phyloP scores from a whole-genome alignment of 2,329 filamentous ascomycete species.

The Scedosporium boydii region DNA sequence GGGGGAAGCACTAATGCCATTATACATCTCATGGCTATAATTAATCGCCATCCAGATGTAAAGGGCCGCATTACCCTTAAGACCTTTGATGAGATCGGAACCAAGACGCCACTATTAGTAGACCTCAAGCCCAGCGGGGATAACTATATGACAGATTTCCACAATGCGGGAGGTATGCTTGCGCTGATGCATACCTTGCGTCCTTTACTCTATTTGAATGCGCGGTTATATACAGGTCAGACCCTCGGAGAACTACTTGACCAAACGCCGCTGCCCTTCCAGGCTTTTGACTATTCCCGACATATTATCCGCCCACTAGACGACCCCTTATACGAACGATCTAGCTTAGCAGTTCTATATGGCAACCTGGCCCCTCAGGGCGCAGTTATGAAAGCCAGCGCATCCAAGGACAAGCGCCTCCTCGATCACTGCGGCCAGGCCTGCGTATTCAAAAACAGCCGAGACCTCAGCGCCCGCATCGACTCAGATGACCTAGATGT shows the following conservation, averaged over 20 bases:
- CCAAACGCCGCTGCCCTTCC: constrained; percentile 56
- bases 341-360: constrained; percentile 71
- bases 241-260: constrained; percentile 74
- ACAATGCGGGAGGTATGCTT: constrained; percentile 77
- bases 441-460: constrained; percentile 64
- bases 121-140: constrained; percentile 80
- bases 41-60: constrained; percentile 60
- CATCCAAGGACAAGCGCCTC: constrained; percentile 60
- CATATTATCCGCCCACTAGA: not conserved
- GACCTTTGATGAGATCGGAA: constrained; percentile 69
- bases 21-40: constrained; percentile 79
- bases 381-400: constrained; percentile 85
- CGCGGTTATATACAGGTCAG: constrained; percentile 74
- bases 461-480: constrained; percentile 60
- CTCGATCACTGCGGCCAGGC: constrained; percentile 36
- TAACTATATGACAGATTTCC: constrained; percentile 85
- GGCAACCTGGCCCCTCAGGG: constrained; percentile 80
- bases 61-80: constrained; percentile 55
- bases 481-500: constrained; percentile 54
- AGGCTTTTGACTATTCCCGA: constrained; percentile 40
- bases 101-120: constrained; percentile 71
- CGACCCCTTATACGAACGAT: constrained; percentile 57
- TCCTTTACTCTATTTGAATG: constrained; percentile 66
- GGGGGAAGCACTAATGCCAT: constrained; percentile 85
- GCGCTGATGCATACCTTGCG: constrained; percentile 71